Evolutionary conservation across 257 asterid genomes (phyloP).

Genomic region (Solanum appendiculatum): DNA sequence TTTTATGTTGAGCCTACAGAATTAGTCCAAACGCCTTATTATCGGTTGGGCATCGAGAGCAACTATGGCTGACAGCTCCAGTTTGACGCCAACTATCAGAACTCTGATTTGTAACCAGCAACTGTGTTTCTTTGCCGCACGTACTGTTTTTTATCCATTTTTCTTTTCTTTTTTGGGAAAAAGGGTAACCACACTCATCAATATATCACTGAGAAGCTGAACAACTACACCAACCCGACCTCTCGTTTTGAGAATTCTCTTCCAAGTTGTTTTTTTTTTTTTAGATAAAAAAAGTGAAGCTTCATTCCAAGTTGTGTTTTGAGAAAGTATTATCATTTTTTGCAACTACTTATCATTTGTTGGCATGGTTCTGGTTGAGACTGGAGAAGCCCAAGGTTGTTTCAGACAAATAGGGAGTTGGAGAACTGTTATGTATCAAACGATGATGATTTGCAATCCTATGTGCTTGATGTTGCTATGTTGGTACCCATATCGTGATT

Average conservation of each 20-base stretch:
- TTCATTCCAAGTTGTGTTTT: background rate
- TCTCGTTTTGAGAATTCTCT: background rate
- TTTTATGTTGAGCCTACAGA: background rate
- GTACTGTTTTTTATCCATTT: background rate
- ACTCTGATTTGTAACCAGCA: background rate
- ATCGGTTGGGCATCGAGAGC: background rate
- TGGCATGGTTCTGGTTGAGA: background rate
- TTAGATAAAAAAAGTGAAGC: background rate
- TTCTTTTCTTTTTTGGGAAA: background rate
- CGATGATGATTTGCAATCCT: background rate
- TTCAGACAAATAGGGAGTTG: background rate
- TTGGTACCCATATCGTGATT: background rate
- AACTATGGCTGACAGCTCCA: background rate
- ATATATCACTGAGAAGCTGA: background rate
- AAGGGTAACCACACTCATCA: background rate
- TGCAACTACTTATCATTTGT: background rate
- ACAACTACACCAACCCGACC: background rate
- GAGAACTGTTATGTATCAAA: background rate
- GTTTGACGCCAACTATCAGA: background rate
- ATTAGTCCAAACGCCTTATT: background rate
- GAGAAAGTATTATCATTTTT: background rate
- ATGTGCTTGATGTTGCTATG: background rate
- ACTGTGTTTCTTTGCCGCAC: background rate
- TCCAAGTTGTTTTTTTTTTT: background rate
- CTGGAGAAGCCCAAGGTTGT: background rate